phyloP scores from a whole-genome alignment of 306 rosid genomes.

The Crataegus laevigata region DNA sequence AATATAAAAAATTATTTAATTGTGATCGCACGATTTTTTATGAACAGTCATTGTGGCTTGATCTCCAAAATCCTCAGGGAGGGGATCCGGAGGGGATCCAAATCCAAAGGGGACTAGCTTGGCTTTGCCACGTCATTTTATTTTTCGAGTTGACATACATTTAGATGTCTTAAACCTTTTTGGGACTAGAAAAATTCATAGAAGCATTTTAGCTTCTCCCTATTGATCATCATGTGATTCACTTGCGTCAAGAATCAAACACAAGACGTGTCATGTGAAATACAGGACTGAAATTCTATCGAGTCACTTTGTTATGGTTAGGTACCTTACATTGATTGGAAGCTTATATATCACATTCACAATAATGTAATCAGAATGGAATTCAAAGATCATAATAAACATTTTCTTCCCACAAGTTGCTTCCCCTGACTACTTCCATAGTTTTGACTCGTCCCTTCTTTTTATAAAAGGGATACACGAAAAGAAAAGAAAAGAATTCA shows the following conservation, averaged over 20 bases:
- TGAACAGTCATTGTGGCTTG: too few species aligned
- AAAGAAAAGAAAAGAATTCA: background rate
- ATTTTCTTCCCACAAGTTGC: background rate
- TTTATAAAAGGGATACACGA: background rate
- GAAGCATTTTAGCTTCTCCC: accelerated
- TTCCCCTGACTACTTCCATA: background rate
- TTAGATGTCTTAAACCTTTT: too few species aligned
- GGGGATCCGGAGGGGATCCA: too few species aligned
- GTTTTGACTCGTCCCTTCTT: background rate
- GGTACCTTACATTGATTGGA: conserved; percentile 21
- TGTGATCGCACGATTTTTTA: too few species aligned
- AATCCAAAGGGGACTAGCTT: too few species aligned
- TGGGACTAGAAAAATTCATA: too few species aligned
- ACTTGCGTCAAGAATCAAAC: accelerated
- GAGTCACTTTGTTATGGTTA: too few species aligned
- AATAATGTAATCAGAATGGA: conserved; percentile 16
- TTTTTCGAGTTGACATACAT: too few species aligned
- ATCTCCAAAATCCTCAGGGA: too few species aligned
- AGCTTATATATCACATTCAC: conserved; percentile 36
- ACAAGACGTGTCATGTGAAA: accelerated
- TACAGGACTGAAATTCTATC: accelerated
- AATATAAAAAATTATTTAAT: too few species aligned
- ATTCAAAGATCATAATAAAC: background rate
- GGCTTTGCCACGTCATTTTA: too few species aligned
- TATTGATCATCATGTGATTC: too few species aligned